phyloP scores from a whole-genome alignment of 305 asterid species.

The Fraxinus ornus region DNA sequence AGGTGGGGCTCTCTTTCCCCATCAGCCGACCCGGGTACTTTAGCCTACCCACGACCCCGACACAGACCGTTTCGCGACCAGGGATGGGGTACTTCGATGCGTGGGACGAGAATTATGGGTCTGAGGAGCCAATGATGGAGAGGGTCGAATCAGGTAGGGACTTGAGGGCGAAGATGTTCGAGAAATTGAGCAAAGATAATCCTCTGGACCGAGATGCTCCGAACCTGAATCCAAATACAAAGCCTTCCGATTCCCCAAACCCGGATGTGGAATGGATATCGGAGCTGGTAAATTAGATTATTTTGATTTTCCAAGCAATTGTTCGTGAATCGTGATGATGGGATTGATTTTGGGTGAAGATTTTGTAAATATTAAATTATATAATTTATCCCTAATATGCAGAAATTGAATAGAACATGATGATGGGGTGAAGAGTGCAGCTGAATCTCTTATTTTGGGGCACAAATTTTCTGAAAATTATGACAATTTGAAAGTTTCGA shows the following conservation, averaged over 20 bases:
- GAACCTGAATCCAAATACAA: slow-evolving; percentile 20
- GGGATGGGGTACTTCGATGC: slow-evolving; percentile 36
- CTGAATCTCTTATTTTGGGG: slow-evolving; percentile 5
- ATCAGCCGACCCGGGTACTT: slow-evolving; percentile 37
- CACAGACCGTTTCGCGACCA: slow-evolving; percentile 27
- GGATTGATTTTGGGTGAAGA: too few species aligned
- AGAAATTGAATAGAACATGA: too few species aligned
- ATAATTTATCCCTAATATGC: too few species aligned
- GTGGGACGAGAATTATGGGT: slow-evolving; percentile 22
- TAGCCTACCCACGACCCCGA: slow-evolving; percentile 46
- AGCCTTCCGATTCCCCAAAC: slow-evolving; percentile 6
- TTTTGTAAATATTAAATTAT: too few species aligned
- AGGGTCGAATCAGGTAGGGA: slow-evolving; percentile 50
- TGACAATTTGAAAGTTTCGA: background rate
- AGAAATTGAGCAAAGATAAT: slow-evolving; percentile 51
- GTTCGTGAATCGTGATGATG: too few species aligned
- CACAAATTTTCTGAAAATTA: slow-evolving; percentile 14
- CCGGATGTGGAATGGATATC: slow-evolving; percentile 76
- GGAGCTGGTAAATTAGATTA: slow-evolving; percentile 43
- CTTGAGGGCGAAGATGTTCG: slow-evolving; percentile 53
- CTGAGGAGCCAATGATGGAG: slow-evolving; percentile 37
- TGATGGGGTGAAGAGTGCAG: background rate
- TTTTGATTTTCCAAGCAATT: background rate
- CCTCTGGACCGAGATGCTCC: slow-evolving; percentile 40
- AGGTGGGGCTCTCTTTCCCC: slow-evolving; percentile 26